Percentiles rank a stretch among this genome's conserved stretches.
Conservation (phyloP, 1,284 basidiomycete genomes). For the Amylostereum areolatum region DNA sequence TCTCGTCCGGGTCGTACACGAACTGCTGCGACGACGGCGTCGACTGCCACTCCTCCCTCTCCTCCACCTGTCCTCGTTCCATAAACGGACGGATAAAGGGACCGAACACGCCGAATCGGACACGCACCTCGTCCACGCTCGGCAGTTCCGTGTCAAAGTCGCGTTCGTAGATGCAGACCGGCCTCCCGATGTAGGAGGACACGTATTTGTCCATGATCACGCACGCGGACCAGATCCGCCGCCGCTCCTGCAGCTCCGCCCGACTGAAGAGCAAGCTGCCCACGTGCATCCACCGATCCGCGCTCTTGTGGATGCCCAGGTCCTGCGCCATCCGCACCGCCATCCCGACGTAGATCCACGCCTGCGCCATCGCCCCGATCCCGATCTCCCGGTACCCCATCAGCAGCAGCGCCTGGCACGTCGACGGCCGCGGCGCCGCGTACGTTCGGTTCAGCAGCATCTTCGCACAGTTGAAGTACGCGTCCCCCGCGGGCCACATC, state of each 20-base stretch:
- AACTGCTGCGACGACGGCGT: slow-evolving; percentile 34
- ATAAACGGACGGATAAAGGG: background rate
- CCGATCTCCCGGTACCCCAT: slow-evolving; percentile 81
- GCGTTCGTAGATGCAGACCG: slow-evolving; percentile 71
- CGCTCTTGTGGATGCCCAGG: slow-evolving; percentile 76
- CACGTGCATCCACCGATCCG: slow-evolving; percentile 65
- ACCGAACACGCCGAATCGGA: too few relatives aligned
- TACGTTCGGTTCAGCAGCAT: slow-evolving; percentile 62
- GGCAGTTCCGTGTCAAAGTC: slow-evolving; percentile 79
- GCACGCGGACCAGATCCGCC: slow-evolving; percentile 78
- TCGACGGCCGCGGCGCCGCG: slow-evolving; percentile 58
- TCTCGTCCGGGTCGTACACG: slow-evolving; percentile 23
- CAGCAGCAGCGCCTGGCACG: slow-evolving; percentile 72
- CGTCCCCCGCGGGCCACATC: slow-evolving; percentile 83
- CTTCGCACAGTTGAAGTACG: slow-evolving; percentile 68
- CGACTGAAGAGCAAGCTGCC: slow-evolving; percentile 56
- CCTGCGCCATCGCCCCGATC: slow-evolving; percentile 82
- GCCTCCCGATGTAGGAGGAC: slow-evolving; percentile 75
- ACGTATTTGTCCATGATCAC: slow-evolving; percentile 79
- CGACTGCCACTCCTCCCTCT: slow-evolving; percentile 51
- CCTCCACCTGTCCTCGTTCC: slow-evolving; percentile 42
- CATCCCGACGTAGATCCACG: slow-evolving; percentile 80
- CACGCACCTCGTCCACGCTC: slow-evolving; percentile 52
- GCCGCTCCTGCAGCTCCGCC: slow-evolving; percentile 66
- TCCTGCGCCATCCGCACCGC: slow-evolving; percentile 83